These are phyloP conservation scores for Micractinium sp. DNA, from an alignment of 139 green algal genomes.

Conservation along the genomic window DNA sequence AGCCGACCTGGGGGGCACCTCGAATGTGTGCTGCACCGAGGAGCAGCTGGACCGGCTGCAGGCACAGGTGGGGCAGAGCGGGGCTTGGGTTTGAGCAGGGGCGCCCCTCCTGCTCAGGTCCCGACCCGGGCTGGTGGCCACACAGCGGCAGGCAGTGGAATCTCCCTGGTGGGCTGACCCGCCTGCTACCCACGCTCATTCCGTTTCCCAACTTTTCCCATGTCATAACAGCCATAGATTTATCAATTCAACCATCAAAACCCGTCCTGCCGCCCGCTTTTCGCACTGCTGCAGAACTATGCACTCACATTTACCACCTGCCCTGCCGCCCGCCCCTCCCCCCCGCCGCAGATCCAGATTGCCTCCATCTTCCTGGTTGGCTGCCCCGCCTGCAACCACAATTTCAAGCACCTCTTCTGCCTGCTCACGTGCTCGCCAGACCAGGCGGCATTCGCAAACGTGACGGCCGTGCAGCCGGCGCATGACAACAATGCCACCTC, in stretches of 20 bases:
- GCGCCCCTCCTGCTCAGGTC: too few species aligned
- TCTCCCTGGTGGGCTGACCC: too few species aligned
- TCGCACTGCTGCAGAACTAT: too few species aligned
- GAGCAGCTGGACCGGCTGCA: slow-evolving; percentile 79
- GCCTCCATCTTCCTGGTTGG: slow-evolving; percentile 82
- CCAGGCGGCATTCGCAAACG: slow-evolving; percentile 86
- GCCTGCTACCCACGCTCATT: too few species aligned
- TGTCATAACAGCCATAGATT: too few species aligned
- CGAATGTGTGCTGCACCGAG: slow-evolving; percentile 78
- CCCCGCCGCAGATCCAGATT: slow-evolving; percentile 59
- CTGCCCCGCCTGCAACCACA: slow-evolving; percentile 90
- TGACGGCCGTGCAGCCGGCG: slow-evolving; percentile 68
- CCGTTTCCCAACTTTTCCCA: too few species aligned
- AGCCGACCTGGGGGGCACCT: slow-evolving; percentile 42
- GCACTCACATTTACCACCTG: background rate
- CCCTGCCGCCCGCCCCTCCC: background rate
- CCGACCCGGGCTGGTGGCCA: too few species aligned
- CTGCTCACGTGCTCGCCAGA: slow-evolving; percentile 78
- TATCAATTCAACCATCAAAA: too few species aligned
- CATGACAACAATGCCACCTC: slow-evolving; percentile 50
- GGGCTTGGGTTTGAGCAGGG: background rate
- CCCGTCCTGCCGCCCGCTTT: background rate
- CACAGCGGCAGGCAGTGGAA: too few species aligned
- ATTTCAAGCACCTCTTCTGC: slow-evolving; percentile 93
- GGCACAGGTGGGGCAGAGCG: slow-evolving; percentile 51